These are phyloP conservation scores for Lumnitzera littorea DNA, from an alignment of 345 rosid species.

Conservation along the genomic window DNA sequence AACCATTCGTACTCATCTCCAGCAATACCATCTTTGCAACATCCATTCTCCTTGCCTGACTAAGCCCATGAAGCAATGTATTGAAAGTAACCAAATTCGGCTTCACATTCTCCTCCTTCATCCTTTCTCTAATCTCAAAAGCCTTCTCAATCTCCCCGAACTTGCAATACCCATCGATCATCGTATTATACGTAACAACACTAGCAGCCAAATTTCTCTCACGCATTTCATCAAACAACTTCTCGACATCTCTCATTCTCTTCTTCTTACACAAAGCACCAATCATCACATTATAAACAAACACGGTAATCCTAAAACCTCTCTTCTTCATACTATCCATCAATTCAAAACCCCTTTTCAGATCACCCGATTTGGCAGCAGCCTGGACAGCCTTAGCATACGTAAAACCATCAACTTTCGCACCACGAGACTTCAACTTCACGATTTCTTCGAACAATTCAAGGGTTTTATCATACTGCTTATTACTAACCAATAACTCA, in stretches of 20 bases:
- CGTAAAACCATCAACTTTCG: conserved; percentile 45
- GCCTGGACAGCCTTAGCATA: conserved; percentile 70
- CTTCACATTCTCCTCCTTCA: conserved; percentile 39
- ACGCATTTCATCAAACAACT: conserved; percentile 62
- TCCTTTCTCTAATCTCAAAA: conserved; percentile 39
- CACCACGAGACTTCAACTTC: conserved; percentile 21
- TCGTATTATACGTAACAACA: conserved; percentile 52
- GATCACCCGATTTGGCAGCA: conserved; percentile 53
- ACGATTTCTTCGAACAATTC: conserved; percentile 41
- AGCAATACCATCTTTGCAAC: conserved; percentile 41
- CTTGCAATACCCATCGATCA: conserved; percentile 71
- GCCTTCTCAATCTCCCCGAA: conserved; percentile 44
- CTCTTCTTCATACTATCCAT: conserved; percentile 47
- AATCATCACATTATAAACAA: conserved; percentile 58
- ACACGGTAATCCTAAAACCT: conserved; percentile 36
- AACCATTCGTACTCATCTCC: conserved; percentile 66
- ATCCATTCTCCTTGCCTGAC: conserved; percentile 45
- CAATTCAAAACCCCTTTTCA: conserved; percentile 43
- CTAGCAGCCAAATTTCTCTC: conserved; percentile 27
- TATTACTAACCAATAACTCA: conserved; percentile 31
- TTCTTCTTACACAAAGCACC: conserved; percentile 47
- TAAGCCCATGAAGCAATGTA: conserved; percentile 56
- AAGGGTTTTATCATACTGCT: conserved; percentile 33
- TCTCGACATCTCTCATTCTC: conserved; percentile 53
- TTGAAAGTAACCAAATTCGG: conserved; percentile 63